Evolutionary conservation across 495 filamentous ascomycete species (phyloP).

Genomic region (Penicillium paxilli): DNA sequence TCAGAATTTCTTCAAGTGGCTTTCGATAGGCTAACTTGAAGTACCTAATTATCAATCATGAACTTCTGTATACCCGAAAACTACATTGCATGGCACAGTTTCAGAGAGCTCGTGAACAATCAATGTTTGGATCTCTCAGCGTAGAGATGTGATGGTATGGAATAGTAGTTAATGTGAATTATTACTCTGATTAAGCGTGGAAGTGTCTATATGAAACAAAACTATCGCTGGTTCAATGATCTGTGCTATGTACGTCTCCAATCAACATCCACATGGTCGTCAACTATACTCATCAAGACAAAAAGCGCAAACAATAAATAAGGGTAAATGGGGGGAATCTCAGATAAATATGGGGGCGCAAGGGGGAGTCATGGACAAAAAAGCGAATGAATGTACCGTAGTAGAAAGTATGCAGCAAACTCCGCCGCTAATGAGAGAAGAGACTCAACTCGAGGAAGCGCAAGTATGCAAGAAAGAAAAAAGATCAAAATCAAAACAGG

Average conservation of each 20-base stretch:
- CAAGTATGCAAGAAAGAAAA: constrained; percentile 2
- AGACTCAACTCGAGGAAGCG: constrained; percentile 8
- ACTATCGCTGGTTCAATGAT: constrained; percentile 7
- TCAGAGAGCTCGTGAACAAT: no score
- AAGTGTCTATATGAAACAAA: no score
- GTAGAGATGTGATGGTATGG: no score
- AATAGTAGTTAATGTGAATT: no score
- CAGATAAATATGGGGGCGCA: constrained; percentile 15
- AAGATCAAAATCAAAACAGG: constrained; percentile 1
- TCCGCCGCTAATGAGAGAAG: constrained; percentile 32
- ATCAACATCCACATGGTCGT: constrained; percentile 15
- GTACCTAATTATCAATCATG: no score
- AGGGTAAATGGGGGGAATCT: constrained; percentile 22
- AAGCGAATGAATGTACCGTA: constrained; percentile 27
- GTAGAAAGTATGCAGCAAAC: constrained; percentile 30
- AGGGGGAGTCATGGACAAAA: constrained; percentile 12
- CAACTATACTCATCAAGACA: constrained; percentile 16
- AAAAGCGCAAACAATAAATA: constrained; percentile 5
- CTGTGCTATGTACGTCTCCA: constrained; percentile 25
- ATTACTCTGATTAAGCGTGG: no score
- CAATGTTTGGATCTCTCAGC: no score
- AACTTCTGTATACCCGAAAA: no score
- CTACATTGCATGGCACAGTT: no score
- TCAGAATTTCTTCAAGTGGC: no score
- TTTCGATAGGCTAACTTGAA: no score